These are phyloP conservation scores for Trichosanthes cucumerina DNA, from an alignment of 306 rosid species.

Conservation along the genomic window DNA sequence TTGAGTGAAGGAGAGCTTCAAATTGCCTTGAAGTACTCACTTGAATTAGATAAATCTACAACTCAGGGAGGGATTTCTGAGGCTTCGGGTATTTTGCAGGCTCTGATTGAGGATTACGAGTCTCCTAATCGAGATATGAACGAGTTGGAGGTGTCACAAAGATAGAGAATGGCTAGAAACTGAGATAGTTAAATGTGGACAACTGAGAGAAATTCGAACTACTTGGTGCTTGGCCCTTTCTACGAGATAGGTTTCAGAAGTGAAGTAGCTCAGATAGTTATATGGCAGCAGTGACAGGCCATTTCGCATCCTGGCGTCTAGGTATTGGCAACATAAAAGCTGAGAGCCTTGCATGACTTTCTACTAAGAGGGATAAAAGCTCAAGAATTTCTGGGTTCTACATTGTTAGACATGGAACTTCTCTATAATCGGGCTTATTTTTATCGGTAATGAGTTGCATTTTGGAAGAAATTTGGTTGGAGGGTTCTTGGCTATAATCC, in stretches of 20 bases:
- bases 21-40: conserved; percentile 47
- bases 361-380: background rate
- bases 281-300: background rate
- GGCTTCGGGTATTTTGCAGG: conserved; percentile 50
- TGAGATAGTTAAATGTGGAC: background rate
- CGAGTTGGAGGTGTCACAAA: conserved; percentile 19
- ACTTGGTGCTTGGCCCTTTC: background rate
- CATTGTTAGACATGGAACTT: background rate
- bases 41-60: conserved; percentile 42
- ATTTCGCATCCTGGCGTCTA: background rate
- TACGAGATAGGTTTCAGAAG: background rate
- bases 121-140: conserved; percentile 20
- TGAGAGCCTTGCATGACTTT: background rate
- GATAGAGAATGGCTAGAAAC: conserved; percentile 11
- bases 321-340: background rate
- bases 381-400: background rate
- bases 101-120: conserved; percentile 33
- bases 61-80: conserved; percentile 36
- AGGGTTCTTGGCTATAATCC: background rate
- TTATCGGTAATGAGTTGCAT: background rate
- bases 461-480: background rate
- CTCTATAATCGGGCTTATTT: background rate
- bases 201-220: background rate
- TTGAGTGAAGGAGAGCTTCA: conserved; percentile 36
- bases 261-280: background rate